Base-by-base conservation (phyloP, 2,329 filamentous ascomycete genomes). In the Catunica adiposa region DNA sequence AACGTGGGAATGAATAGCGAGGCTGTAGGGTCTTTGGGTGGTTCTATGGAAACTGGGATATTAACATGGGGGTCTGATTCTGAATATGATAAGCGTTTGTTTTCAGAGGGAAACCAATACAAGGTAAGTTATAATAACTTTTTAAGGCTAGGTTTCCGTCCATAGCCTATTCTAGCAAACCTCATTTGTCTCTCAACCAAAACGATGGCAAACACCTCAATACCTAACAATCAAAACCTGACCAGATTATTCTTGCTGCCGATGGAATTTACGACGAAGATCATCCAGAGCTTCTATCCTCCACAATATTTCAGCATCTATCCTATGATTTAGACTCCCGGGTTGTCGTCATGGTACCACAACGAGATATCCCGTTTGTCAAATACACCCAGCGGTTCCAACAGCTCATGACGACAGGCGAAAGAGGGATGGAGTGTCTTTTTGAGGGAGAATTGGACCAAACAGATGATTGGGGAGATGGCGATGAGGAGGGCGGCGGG, bases 211-310 rank as follows among this genome's bases (percentile, higher is more conserved):
- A 29, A 15, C 15, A 46, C 2, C 15, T 23, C 14, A 20, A 8
- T 3, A 2, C n/a, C 66, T 46, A 22, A n/a, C 17, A 20, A 46
- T 20, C 15, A 46, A 25, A 14, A 6, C 11, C 9, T 26, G 83
- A n/a, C n/a, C n/a, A n/a, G 73, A 70, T 95, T 55, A 80, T 97
- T 46, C 74, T 98, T 2, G 87, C 81, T 1, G 88, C 90, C 2
- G 92, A 98, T 66, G 79, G 87, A 0, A 71, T 98, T 20, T 97
- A 97, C 68, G 88, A 89, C 48, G 77, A 89, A 51, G 77, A 85
- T 3, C 92, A 97, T 64, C 88, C 90, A 0, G 69, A 67, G 2
- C 78, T 92, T 63, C 75, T 97, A 22, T 80, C 82, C 0, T 73
- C 80, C 14, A 82, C 86, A 14, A 81, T 97, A 47, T 68, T 73